Evolutionary conservation across 805 yeast species (phyloP).

Genomic region (Cyberlindnera samutprakarnensis): DNA sequence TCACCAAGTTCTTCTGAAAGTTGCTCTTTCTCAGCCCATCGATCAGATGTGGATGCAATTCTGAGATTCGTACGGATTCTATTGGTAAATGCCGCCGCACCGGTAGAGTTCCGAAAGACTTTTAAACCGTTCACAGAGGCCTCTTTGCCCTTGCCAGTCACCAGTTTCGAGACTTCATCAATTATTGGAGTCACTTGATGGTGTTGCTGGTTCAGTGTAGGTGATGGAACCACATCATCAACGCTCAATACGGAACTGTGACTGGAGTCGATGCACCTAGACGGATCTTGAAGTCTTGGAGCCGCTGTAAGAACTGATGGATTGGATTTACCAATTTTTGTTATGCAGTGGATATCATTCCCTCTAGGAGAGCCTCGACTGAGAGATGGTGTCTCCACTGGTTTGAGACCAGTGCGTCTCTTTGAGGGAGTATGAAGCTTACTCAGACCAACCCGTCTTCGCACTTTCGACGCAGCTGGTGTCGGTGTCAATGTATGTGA

Average conservation of each 20-base stretch:
- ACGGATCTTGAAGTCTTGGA: not conserved
- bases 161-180: too few relatives aligned
- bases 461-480: not conserved
- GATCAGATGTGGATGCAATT: too few relatives aligned
- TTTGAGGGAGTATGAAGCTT: slow-evolving; percentile 11
- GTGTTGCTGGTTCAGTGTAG: too few relatives aligned
- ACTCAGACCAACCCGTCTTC: slow-evolving; percentile 17
- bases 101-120: not conserved
- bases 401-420: not conserved
- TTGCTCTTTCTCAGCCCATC: too few relatives aligned
- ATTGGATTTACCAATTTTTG: not conserved
- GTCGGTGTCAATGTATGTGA: too few relatives aligned
- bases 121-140: not conserved
- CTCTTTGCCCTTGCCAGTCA: too few relatives aligned
- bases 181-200: too few relatives aligned
- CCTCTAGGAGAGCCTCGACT: too few relatives aligned
- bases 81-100: not conserved
- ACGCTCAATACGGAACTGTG: too few relatives aligned
- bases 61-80: not conserved
- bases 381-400: not conserved
- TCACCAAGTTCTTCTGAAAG: not conserved
- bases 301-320: not conserved
- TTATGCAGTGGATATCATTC: not conserved
- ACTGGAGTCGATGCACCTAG: not conserved
- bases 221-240: too few relatives aligned